phyloP scores from a whole-genome alignment of 2,329 filamentous ascomycete genomes.

The Ilyonectria destructans region DNA sequence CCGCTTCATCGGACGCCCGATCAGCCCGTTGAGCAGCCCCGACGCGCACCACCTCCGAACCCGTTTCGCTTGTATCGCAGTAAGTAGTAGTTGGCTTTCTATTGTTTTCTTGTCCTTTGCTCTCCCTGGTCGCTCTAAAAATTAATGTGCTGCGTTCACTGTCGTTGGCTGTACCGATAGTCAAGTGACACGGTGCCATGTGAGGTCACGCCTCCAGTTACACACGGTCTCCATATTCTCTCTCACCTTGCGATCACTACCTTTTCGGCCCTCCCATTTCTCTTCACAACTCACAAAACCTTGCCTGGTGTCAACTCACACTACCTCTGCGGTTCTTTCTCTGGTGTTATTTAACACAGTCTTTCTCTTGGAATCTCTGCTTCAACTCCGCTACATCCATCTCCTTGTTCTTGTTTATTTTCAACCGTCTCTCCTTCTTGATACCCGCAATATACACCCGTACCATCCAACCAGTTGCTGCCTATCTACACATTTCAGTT shows the following conservation, averaged over 20 bases:
- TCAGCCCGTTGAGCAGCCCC: conserved; percentile 45
- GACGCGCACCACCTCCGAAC: conserved; percentile 52
- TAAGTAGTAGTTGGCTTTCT: conserved; percentile 45
- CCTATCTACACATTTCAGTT: neutral
- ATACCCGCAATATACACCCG: neutral
- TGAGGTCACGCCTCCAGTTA: conserved; percentile 26
- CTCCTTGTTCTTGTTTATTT: neutral
- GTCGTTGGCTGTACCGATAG: neutral
- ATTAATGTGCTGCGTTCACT: neutral
- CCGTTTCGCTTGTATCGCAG: conserved; percentile 58
- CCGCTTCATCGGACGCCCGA: conserved; percentile 49
- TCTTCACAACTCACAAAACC: neutral
- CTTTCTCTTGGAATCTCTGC: neutral
- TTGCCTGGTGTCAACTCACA: neutral
- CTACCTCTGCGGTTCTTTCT: neutral
- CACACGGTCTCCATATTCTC: conserved; percentile 18
- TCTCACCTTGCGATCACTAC: conserved; percentile 14
- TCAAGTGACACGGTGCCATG: conserved; percentile 24
- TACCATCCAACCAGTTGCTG: neutral
- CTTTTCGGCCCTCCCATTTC: neutral
- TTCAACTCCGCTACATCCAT: neutral
- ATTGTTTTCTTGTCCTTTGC: neutral
- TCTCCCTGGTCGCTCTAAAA: conserved; percentile 1
- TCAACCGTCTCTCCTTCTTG: neutral
- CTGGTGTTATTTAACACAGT: neutral